Conservation (phyloP, 306 rosid species). For the Mimosa bimucronata region DNA sequence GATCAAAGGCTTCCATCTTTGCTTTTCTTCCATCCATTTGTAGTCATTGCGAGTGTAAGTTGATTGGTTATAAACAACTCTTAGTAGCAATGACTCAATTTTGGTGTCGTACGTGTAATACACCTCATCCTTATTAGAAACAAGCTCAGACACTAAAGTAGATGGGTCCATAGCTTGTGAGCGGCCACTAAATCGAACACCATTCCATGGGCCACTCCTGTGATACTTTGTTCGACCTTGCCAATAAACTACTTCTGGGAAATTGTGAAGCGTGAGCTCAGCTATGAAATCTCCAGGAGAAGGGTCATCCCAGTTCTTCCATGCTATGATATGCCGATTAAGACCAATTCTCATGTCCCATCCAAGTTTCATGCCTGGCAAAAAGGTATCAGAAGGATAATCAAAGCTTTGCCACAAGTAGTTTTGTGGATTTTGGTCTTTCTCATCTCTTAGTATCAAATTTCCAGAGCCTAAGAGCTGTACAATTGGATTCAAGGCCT, state of each 20-base stretch:
- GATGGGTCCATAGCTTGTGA: too few species aligned
- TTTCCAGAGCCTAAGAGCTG: conserved; percentile 48
- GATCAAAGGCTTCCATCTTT: conserved; percentile 36
- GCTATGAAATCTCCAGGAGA: conserved; percentile 45
- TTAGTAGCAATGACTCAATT: conserved; percentile 25
- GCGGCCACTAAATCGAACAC: conserved; percentile 33
- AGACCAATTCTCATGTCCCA: conserved; percentile 42
- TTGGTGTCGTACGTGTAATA: conserved; percentile 18
- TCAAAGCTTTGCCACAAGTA: conserved; percentile 53
- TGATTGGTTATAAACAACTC: conserved; percentile 46
- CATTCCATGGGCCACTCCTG: conserved; percentile 62
- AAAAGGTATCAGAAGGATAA: conserved; percentile 49
- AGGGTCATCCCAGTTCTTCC: conserved; percentile 53
- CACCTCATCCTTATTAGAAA: conserved; percentile 41
- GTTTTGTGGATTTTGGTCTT: conserved; percentile 10
- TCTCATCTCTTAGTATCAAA: conserved; percentile 39
- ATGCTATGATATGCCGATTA: conserved; percentile 34
- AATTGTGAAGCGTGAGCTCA: conserved; percentile 26
- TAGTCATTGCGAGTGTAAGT: background rate
- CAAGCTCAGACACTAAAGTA: background rate
- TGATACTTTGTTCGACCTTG: conserved; percentile 19
- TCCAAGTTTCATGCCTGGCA: conserved; percentile 51
- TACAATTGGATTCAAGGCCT: background rate
- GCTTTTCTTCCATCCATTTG: conserved; percentile 28
- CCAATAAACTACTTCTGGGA: conserved; percentile 41